A percentile compares a stretch with the other conserved stretches of the same genome.
Conservation (phyloP, 2,329 filamentous ascomycete species). For the Sclerotinia trifoliorum region DNA sequence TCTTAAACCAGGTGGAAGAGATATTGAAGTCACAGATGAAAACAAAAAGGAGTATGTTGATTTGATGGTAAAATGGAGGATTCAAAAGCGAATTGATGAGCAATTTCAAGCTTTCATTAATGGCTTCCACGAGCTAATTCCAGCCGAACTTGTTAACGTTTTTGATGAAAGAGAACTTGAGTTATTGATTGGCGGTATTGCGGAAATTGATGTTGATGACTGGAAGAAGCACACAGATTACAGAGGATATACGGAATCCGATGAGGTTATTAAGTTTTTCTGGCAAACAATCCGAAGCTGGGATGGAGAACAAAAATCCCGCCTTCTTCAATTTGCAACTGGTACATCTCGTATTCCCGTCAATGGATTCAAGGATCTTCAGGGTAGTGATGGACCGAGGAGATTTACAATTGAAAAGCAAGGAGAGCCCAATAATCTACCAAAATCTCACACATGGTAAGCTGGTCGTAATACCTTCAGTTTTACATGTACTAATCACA, state of each 20-base stretch:
- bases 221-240: constrained; percentile 99
- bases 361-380: constrained; percentile 98
- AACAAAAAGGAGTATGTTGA: constrained; percentile 99
- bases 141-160: constrained; percentile 93
- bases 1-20: constrained; percentile 81
- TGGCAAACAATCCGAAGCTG: constrained; percentile 96
- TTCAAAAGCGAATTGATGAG: constrained; percentile 96
- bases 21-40: constrained; percentile 96
- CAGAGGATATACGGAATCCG: constrained; percentile 94
- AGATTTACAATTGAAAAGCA: constrained; percentile 98
- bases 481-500: constrained; percentile 26
- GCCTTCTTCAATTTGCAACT: constrained; percentile 93
- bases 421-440: constrained; percentile 83
- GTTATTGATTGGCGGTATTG: constrained; percentile 94
- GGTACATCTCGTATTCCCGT: constrained; percentile 97
- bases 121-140: constrained; percentile 96
- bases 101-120: constrained; percentile 98
- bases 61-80: constrained; percentile 98
- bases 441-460: constrained; percentile 97
- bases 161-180: constrained; percentile 98
- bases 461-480: constrained; percentile 40
- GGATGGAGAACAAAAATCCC: constrained; percentile 98
- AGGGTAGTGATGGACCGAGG: constrained; percentile 92
- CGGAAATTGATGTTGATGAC: constrained; percentile 99
- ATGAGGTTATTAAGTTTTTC: constrained; percentile 97